Evolutionary conservation across 129 eudicot genomes (phyloP), one percentile per base, ranked within the genome.

Genomic region (Solidago caesia): DNA sequence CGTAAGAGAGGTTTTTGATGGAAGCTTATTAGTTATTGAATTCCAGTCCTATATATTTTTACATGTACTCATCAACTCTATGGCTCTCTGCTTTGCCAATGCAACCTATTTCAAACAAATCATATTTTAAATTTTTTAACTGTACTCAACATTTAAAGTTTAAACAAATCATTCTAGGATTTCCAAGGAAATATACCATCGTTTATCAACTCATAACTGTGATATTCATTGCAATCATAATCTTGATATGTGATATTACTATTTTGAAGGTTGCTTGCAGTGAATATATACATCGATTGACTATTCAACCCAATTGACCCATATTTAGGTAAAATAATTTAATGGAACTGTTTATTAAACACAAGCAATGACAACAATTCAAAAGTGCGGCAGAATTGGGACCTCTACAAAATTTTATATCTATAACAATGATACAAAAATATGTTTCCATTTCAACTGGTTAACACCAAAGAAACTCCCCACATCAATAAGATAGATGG

Each of bases 51-150:
- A n/a, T n/a, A n/a, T n/a, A n/a, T n/a, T n/a, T n/a, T n/a, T 90
- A 90, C 64, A 94, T 85, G 74, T 94, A 94, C 75, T 94, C 98
- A 82, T 94, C 98, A 78, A 94, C n/a, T n/a, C n/a, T n/a, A n/a
- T n/a, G n/a, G n/a, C 85, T 82, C 97, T 87, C 71, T 90, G 98
- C 59, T 86, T 94, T 67, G 98, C 98, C 70, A 94, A 75, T 59
- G 92, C 89, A 67, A 90, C 96, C 98, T 94, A 88, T 75, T 69
- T 64, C 45, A 33, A 8, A 62, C 29, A 62, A 62, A 62, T 62
- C 27, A 29, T 26, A 8, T 16, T 29, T 21, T 10, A 16, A 60
- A 60, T 21, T 60, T 21, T 27, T 60, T 0, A 8, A 60, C n/a
- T n/a, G n/a, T n/a, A n/a, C n/a, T n/a, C n/a, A n/a, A n/a, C n/a